Evolutionary conservation across 768 basidiomycete genomes (phyloP).

Genomic region (Xerocomus potaroensis): DNA sequence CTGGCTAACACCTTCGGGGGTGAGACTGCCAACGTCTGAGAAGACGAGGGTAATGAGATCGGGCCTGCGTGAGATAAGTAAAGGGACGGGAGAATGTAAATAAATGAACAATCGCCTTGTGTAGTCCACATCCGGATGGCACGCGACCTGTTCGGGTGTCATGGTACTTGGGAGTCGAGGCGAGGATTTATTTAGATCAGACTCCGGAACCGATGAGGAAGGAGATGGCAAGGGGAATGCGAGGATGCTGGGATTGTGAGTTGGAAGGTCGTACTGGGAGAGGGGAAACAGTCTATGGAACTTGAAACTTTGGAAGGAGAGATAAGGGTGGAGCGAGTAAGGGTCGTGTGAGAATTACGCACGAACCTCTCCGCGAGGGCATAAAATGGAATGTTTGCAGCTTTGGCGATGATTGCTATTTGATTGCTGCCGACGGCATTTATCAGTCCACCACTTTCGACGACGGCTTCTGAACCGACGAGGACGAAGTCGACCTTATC

Average conservation of each 20-base stretch:
- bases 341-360: slow-evolving; percentile 17
- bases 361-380: slow-evolving; percentile 84
- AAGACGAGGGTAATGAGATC: slow-evolving; percentile 93
- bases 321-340: slow-evolving; percentile 24
- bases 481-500: slow-evolving; percentile 93
- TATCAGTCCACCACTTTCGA: slow-evolving; percentile 90
- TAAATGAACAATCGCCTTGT: slow-evolving; percentile 65
- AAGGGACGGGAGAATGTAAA: slow-evolving; percentile 8
- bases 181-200: slow-evolving; percentile 1
- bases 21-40: slow-evolving; percentile 89
- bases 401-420: slow-evolving; percentile 94
- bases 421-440: slow-evolving; percentile 95
- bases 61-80: slow-evolving; percentile 50
- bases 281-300: slow-evolving; percentile 94
- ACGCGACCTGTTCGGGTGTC: slow-evolving; percentile 76
- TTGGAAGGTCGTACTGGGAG: slow-evolving; percentile 86
- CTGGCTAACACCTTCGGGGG: slow-evolving; percentile 90
- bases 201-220: slow-evolving; percentile 6
- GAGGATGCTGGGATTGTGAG: slow-evolving; percentile 70
- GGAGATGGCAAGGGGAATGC: slow-evolving; percentile 51
- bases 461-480: slow-evolving; percentile 97
- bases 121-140: slow-evolving; percentile 89
- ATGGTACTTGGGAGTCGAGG: slow-evolving; percentile 36
- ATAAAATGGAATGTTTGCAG: slow-evolving; percentile 94
- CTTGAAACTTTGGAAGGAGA: slow-evolving; percentile 68